Percentiles rank a stretch among this genome's conserved stretches.
Evolutionary conservation across 371 early-diverging fungal genomes (phyloP).

Genomic region (Mucor indicus): DNA sequence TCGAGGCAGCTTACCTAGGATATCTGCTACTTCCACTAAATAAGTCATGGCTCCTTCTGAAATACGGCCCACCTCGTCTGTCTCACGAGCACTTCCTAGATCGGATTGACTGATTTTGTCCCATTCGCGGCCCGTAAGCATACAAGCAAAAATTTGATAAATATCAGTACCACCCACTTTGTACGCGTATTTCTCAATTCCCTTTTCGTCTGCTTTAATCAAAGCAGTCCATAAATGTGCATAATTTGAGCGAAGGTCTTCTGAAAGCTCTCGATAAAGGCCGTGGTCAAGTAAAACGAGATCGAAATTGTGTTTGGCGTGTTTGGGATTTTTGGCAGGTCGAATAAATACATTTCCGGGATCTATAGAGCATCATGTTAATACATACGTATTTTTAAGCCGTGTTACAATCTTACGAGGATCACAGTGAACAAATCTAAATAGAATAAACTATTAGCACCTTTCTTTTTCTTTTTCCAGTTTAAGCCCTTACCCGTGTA

Average conservation of each 20-base stretch:
- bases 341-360: constrained; percentile 77
- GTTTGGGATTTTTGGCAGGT: constrained; percentile 44
- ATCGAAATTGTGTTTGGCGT: constrained; percentile 75
- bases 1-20: constrained; percentile 77
- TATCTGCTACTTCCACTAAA: constrained; percentile 69
- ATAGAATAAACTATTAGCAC: not conserved
- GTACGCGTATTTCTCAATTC: constrained; percentile 56
- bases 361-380: constrained; percentile 27
- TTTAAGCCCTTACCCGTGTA: constrained; percentile 57
- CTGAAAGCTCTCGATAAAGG: constrained; percentile 77
- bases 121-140: constrained; percentile 89
- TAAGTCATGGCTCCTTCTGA: constrained; percentile 44
- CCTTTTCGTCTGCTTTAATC: constrained; percentile 72
- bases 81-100: constrained; percentile 34
- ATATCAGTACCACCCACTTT: constrained; percentile 62
- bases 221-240: constrained; percentile 86
- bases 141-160: constrained; percentile 80
- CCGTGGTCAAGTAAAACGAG: constrained; percentile 92
- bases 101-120: constrained; percentile 46
- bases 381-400: not conserved
- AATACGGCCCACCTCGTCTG: constrained; percentile 47
- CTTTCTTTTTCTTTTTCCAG: not conserved
- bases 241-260: constrained; percentile 79
- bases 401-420: constrained; percentile 48
- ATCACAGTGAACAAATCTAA: constrained; percentile 75